Percentiles rank a stretch among this genome's conserved stretches.
phyloP scores from a whole-genome alignment of 345 rosid species.

The Geranium rotundifolium region DNA sequence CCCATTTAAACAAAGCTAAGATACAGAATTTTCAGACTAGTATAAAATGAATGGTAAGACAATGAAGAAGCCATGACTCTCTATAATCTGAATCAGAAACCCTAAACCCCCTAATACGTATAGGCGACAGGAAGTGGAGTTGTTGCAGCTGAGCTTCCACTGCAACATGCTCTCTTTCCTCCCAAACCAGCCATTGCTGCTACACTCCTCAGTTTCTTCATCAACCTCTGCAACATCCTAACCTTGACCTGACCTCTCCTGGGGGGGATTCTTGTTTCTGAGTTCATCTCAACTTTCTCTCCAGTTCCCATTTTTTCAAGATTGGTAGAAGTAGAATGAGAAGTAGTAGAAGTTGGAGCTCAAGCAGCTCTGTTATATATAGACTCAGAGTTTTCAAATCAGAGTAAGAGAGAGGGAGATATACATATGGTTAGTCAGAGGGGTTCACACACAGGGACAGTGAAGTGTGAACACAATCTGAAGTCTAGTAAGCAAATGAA shows the following conservation, averaged over 20 bases:
- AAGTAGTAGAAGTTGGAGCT: slow-evolving; percentile 1
- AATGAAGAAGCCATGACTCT: not conserved
- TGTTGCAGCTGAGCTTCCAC: slow-evolving; percentile 1
- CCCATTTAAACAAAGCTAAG: not conserved
- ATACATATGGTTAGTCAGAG: not conserved
- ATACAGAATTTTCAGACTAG: not conserved
- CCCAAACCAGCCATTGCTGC: not conserved
- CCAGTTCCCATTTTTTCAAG: slow-evolving; percentile 5
- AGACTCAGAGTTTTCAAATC: not conserved
- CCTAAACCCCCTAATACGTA: not conserved
- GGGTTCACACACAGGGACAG: slow-evolving; percentile 2
- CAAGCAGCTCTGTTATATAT: slow-evolving; percentile 1
- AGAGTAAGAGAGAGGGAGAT: not conserved
- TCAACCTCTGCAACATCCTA: slow-evolving; percentile 5
- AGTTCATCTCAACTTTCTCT: not conserved
- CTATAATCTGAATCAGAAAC: not conserved
- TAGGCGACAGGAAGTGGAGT: slow-evolving; percentile 3
- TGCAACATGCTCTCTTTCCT: not conserved
- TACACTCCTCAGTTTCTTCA: slow-evolving; percentile 1
- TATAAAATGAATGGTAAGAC: not conserved
- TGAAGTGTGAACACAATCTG: slow-evolving; percentile 3
- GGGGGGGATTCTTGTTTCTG: slow-evolving; percentile 7
- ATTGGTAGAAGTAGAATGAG: not conserved
- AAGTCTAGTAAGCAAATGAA: too few species aligned
- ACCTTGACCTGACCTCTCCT: slow-evolving; percentile 14